phyloP scores from a whole-genome alignment of 2,329 filamentous ascomycete genomes.

The Trichocomaceae sp. region DNA sequence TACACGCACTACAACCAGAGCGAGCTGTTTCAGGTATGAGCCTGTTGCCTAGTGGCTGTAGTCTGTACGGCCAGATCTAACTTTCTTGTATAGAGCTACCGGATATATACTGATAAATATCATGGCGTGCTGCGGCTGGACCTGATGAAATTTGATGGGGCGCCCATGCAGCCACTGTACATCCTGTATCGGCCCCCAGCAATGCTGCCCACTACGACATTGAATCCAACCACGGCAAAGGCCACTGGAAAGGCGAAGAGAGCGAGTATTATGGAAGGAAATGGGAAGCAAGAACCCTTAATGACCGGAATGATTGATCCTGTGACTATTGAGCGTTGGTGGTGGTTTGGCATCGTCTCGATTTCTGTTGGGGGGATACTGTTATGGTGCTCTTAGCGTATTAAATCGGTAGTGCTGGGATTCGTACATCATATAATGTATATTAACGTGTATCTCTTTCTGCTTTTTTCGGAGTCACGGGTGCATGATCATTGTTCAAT shows the following conservation, averaged over 20 bases:
- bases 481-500: neutral
- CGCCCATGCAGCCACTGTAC: slow-evolving; percentile 62
- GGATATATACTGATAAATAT: slow-evolving; percentile 51
- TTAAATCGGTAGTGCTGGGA: too few relatives aligned
- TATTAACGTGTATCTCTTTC: slow-evolving; percentile 4
- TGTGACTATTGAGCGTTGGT: slow-evolving; percentile 38
- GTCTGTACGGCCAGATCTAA: neutral
- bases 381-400: slow-evolving; percentile 27
- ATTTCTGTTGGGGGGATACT: slow-evolving; percentile 39
- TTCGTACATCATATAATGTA: neutral
- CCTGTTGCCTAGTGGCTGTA: neutral
- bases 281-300: slow-evolving; percentile 23
- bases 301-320: slow-evolving; percentile 26
- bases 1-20: slow-evolving; percentile 63
- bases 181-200: slow-evolving; percentile 56
- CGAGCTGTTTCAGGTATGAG: slow-evolving; percentile 54
- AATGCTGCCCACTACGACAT: slow-evolving; percentile 63
- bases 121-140: slow-evolving; percentile 58
- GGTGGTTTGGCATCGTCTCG: slow-evolving; percentile 45
- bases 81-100: slow-evolving; percentile 30
- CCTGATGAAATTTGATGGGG: slow-evolving; percentile 57
- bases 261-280: slow-evolving; percentile 13
- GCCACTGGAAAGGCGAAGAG: slow-evolving; percentile 35
- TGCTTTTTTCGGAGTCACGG: neutral
- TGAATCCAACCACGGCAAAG: slow-evolving; percentile 49